These are phyloP conservation scores for Cytospora paraplurivora DNA, from an alignment of 2,329 filamentous ascomycete genomes.

Conservation along the genomic window DNA sequence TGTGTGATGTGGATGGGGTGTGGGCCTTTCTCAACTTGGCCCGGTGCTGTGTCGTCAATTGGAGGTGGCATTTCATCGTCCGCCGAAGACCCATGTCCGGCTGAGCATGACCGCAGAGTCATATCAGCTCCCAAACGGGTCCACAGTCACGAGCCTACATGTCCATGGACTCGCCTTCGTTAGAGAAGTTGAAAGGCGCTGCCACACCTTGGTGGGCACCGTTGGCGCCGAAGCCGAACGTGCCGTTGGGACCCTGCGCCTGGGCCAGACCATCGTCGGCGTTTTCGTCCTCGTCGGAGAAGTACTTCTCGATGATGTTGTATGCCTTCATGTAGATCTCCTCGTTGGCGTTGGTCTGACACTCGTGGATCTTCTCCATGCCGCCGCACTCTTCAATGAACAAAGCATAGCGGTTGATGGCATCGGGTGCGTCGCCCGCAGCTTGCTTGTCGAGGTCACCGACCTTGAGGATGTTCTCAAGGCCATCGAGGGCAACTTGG, in stretches of 20 bases:
- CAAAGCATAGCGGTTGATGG: slow-evolving; percentile 93
- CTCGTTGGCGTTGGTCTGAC: slow-evolving; percentile 99
- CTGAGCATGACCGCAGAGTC: not conserved
- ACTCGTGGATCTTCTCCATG: slow-evolving; percentile 99
- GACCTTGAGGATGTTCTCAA: slow-evolving; percentile 99
- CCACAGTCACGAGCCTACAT: slow-evolving; percentile 49
- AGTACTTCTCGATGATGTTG: slow-evolving; percentile 99
- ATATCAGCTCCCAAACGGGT: slow-evolving; percentile 10
- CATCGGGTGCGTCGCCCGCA: slow-evolving; percentile 70
- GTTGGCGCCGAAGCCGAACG: slow-evolving; percentile 77
- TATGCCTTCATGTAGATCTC: slow-evolving; percentile 99
- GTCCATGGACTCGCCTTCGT: slow-evolving; percentile 65
- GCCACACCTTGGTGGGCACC: slow-evolving; percentile 66
- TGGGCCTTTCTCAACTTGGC: slow-evolving; percentile 31
- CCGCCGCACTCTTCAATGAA: slow-evolving; percentile 98
- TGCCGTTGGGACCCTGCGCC: slow-evolving; percentile 66
- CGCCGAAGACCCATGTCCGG: slow-evolving; percentile 12
- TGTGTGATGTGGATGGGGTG: slow-evolving; percentile 37
- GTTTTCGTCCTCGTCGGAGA: slow-evolving; percentile 96
- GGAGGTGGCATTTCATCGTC: slow-evolving; percentile 15
- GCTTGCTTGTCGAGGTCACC: slow-evolving; percentile 98
- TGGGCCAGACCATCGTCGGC: slow-evolving; percentile 80
- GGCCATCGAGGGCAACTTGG: slow-evolving; percentile 92
- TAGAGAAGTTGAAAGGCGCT: slow-evolving; percentile 82
- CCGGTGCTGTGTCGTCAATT: slow-evolving; percentile 37